Evolutionary conservation across 2,329 filamentous ascomycete species (phyloP), one percentile per base, ranked within the genome.

Genomic region (Thielaviopsis punctulata): DNA sequence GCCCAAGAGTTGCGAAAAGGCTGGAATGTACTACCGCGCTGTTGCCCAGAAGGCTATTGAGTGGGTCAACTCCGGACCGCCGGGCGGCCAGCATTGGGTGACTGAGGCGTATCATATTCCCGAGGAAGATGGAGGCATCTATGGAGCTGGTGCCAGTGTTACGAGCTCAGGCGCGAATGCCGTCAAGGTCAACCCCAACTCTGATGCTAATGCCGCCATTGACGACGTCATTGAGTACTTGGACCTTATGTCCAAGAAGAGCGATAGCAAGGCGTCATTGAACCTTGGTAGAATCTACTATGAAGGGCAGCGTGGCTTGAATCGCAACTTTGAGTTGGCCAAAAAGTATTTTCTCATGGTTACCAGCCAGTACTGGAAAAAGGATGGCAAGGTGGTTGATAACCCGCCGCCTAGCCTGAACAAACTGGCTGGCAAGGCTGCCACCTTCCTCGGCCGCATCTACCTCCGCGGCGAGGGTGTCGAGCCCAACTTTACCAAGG

Each of bases 161-260:
- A 82, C 83, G 22, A 95, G 88, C 62, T 84, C 92, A 0, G 92
- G 92, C 4, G 74, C 77, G 53, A 89, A 94, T 62, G 87, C 88
- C 3, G 76, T 82, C 60, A 80, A 81, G 57, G 78, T 80, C 19
- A 79, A 80, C 52, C 75, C 81, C 1, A 82, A 84, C 57, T 86
- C 86, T 2, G 85, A 92, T 62, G 79, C 84, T 1, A 84, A 94
- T 60, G 87, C 88, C 1, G 85, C 86, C 15, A 78, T 95, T 54
- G 88, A 94, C 60, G 90, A 98, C 64, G 84, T 96, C 15, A 79
- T 98, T 55, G 92, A 98, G 63, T 98, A 95, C 60, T 72, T 95
- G 58, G 86, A 95, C 60, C 73, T 95, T 43, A 83, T 94, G 73
- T 87, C 87, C 5, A 80, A 89, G 55, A 94, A 94, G 63, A 88